Conservation (phyloP, 2,329 filamentous ascomycete genomes). For the Exophiala dermatitidis region DNA sequence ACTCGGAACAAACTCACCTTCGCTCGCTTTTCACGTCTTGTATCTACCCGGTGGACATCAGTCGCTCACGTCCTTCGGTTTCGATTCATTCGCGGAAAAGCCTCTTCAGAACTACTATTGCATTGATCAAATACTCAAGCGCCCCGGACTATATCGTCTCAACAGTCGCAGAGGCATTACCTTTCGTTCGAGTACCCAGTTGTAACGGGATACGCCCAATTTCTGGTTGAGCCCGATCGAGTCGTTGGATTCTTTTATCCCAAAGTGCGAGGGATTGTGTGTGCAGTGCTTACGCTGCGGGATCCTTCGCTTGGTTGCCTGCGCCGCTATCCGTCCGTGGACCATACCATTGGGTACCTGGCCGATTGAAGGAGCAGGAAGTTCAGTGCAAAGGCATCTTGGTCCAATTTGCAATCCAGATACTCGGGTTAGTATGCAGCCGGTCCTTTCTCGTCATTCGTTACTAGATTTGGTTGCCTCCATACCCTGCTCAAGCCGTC, state of each 20-base stretch:
- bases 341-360: neutral
- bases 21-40: conserved; percentile 26
- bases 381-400: neutral
- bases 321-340: conserved; percentile 1
- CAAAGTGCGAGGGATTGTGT: neutral
- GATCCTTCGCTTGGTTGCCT: conserved; percentile 4
- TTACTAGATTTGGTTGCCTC: conserved; percentile 10
- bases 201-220: neutral
- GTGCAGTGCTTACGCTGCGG: conserved; percentile 2
- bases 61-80: conserved; percentile 26
- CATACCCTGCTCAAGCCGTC: conserved; percentile 1
- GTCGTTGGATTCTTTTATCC: no score
- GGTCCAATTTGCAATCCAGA: conserved; percentile 12
- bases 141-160: neutral
- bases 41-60: conserved; percentile 23
- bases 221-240: no score
- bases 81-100: conserved; percentile 23
- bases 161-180: neutral
- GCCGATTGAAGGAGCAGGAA: neutral
- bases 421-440: conserved; percentile 10
- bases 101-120: neutral
- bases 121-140: conserved; percentile 1
- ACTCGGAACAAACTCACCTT: conserved; percentile 9
- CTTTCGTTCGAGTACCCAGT: neutral
- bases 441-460: conserved; percentile 2